Base-by-base conservation (phyloP, 495 filamentous ascomycete genomes). In the Darksidea phi region DNA sequence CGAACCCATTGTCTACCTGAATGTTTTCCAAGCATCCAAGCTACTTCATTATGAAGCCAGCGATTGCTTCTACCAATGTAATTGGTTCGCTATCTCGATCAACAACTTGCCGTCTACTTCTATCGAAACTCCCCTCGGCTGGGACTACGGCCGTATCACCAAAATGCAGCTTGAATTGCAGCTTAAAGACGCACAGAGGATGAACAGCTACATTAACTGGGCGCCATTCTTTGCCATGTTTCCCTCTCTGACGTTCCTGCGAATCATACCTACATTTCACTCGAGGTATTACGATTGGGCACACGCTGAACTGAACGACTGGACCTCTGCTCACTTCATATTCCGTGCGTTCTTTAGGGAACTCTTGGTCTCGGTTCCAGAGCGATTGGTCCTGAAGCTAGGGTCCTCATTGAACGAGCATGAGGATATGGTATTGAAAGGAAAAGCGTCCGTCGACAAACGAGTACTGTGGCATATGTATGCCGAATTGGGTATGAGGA, bases 111-210 rank as follows among this genome's bases (percentile, higher is more conserved):
- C 24, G 3, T 26, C 50, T 13, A 50, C 36, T 20, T 20, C 18
- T 13, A 38, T 66, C 24, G 54, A 59, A 28, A 36, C 48, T 0
- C 55, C 59, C 0, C 18, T 24, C 20, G 55, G 64, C 47, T 67
- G 59, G 64, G 45, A 63, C 20, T 53, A 52, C 34, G 12, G 12
- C 12, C 54, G 25, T 1, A 67, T 67, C 26, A 67, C 64, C 10
- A 59, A 52, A 10, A 7, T 67, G 45, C 64, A 63, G 25, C 59
- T 67, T 13, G 64, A 67, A 48, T 32, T 67, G 18, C 61, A 59
- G 20, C 45, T 64, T 7, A 64, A 64, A 50, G 61, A 64, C 37
- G 21, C 61, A 12, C 61, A 64, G 34, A 21, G 61, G 15, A 64
- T 64, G 61, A 59, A 60, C 26, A 63, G 10, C 21, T 58, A 52